Conservation (phyloP, 495 filamentous ascomycete species). For the Neurospora sp. region DNA sequence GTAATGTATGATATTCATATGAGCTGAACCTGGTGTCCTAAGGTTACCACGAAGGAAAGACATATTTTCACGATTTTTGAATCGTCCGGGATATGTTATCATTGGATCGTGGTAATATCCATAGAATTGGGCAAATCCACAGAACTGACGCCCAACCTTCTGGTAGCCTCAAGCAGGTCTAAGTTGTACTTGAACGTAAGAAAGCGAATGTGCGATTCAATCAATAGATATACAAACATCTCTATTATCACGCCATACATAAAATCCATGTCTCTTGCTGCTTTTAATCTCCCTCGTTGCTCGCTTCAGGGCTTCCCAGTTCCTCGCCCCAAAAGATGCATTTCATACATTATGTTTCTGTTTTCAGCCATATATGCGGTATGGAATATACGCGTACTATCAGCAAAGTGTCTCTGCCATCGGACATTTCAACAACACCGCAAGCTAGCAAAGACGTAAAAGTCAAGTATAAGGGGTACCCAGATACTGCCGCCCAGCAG, state of each 20-base stretch:
- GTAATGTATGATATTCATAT: neutral
- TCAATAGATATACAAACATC: neutral
- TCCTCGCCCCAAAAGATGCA: neutral
- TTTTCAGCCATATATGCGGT: neutral
- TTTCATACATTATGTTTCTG: neutral
- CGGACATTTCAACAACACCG: neutral
- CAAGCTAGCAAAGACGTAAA: neutral
- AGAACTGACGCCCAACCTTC: neutral
- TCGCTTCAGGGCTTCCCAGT: neutral
- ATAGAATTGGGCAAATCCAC: neutral
- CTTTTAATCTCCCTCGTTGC: neutral
- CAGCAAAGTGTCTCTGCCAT: neutral
- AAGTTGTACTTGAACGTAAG: neutral
- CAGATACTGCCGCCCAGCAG: neutral
- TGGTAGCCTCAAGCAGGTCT: neutral
- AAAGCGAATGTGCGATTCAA: neutral
- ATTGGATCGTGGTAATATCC: neutral
- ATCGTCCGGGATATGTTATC: neutral
- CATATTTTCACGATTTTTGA: neutral
- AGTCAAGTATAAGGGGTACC: neutral
- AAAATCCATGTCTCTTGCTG: neutral
- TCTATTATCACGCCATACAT: neutral
- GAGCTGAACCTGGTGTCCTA: neutral
- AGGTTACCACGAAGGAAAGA: neutral
- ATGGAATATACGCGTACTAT: neutral